phyloP scores from a whole-genome alignment of 2,329 filamentous ascomycete species.

The Hypoxylon sp. region DNA sequence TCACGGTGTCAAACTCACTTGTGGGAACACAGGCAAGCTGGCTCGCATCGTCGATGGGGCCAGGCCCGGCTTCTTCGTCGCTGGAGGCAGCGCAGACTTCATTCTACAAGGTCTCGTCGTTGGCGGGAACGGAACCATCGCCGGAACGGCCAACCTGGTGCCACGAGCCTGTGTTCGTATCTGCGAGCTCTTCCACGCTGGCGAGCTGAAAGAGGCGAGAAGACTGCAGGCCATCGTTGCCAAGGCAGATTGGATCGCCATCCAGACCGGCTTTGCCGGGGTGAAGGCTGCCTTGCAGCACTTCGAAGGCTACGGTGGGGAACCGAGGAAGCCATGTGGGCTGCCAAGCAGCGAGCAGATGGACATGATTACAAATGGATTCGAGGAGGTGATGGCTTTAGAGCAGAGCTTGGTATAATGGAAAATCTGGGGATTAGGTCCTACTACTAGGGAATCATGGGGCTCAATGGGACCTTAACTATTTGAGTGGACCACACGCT shows the following conservation, averaged over 20 bases:
- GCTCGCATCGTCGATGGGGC: constrained; percentile 51
- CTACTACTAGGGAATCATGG: constrained; percentile 25
- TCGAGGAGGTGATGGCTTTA: constrained; percentile 55
- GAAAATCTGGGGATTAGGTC: constrained; percentile 30
- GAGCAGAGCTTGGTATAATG: constrained; percentile 47
- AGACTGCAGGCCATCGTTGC: constrained; percentile 62
- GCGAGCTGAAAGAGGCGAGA: constrained; percentile 58
- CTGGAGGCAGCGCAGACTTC: constrained; percentile 82
- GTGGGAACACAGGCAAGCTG: constrained; percentile 75
- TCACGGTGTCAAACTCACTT: constrained; percentile 74
- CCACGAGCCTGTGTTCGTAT: constrained; percentile 76
- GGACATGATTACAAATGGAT: constrained; percentile 56
- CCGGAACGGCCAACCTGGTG: constrained; percentile 80
- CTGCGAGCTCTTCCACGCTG: constrained; percentile 71
- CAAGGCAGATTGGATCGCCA: constrained; percentile 63
- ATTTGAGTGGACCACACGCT: constrained; percentile 33
- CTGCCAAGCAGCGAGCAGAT: constrained; percentile 55
- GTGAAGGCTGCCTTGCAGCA: constrained; percentile 63
- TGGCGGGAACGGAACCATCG: constrained; percentile 80
- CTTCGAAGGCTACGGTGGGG: constrained; percentile 59
- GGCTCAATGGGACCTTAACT: constrained; percentile 28
- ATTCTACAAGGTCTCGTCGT: constrained; percentile 78
- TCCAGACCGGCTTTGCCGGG: constrained; percentile 64
- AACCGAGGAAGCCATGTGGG: constrained; percentile 59
- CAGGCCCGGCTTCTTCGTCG: constrained; percentile 71